phyloP scores from a whole-genome alignment of 169 alveolate genomes.

The Cryptosporidium sp. region DNA sequence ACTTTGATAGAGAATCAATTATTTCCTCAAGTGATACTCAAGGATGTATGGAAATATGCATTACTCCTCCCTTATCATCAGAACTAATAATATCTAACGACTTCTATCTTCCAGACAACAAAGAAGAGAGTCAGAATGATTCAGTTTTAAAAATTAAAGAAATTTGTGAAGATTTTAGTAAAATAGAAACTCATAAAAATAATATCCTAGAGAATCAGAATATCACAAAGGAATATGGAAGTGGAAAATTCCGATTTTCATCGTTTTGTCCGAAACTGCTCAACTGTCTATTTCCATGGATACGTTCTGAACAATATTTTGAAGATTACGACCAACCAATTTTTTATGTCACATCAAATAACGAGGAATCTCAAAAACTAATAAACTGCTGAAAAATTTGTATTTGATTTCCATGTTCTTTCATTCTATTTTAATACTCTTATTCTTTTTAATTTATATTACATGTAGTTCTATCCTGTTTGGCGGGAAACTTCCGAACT shows the following conservation, averaged over 20 bases:
- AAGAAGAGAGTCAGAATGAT: not conserved
- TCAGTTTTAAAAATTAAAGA: not conserved
- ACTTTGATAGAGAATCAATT: conserved; percentile 4
- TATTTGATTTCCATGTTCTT: not conserved
- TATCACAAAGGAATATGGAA: not conserved
- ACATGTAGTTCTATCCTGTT: conserved; percentile 19
- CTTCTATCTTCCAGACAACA: conserved; percentile 22
- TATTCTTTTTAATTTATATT: not conserved
- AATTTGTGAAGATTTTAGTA: not conserved
- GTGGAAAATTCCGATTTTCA: not conserved
- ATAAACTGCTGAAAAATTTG: not conserved
- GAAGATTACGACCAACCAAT: conserved; percentile 11
- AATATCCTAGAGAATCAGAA: not conserved
- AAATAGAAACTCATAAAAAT: not conserved
- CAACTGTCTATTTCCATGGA: conserved; percentile 56
- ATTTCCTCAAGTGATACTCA: conserved; percentile 10
- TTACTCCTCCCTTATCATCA: conserved; percentile 55
- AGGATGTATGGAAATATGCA: conserved; percentile 50
- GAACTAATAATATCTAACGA: conserved; percentile 3
- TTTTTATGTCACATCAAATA: not conserved
- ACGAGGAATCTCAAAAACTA: conserved; percentile 6
- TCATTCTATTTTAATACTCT: not conserved
- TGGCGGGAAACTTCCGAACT: conserved; percentile 4
- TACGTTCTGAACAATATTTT: conserved; percentile 8
- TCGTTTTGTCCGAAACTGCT: conserved; percentile 9